Percentiles rank a stretch among this genome's conserved stretches.
phyloP scores from a whole-genome alignment of 2,329 filamentous ascomycete genomes.

The Curvularia lunata region DNA sequence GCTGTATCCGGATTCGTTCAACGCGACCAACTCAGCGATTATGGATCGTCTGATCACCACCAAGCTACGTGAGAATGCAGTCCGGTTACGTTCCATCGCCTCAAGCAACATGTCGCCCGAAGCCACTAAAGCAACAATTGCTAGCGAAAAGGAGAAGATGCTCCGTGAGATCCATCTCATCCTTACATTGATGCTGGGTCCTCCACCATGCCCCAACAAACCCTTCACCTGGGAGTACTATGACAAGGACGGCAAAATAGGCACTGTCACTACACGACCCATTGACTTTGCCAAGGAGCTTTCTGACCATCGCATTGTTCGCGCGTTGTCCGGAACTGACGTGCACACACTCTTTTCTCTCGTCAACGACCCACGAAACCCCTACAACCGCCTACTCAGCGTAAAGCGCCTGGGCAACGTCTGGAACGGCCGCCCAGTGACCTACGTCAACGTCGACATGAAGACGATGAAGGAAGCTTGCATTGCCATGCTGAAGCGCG shows the following conservation, averaged over 20 bases:
- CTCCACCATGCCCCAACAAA: slow-evolving; percentile 71
- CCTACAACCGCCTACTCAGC: slow-evolving; percentile 73
- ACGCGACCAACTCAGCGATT: slow-evolving; percentile 71
- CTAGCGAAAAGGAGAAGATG: slow-evolving; percentile 71
- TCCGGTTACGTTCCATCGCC: slow-evolving; percentile 70
- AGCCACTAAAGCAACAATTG: slow-evolving; percentile 51
- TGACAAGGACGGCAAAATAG: slow-evolving; percentile 70
- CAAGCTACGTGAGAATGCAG: slow-evolving; percentile 83
- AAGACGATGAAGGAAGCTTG: slow-evolving; percentile 72
- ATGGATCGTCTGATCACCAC: slow-evolving; percentile 80
- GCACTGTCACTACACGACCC: slow-evolving; percentile 69
- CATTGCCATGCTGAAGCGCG: slow-evolving; percentile 77
- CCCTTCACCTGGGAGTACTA: slow-evolving; percentile 82
- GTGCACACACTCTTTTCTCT: slow-evolving; percentile 78
- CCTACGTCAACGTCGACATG: slow-evolving; percentile 85
- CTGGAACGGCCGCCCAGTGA: slow-evolving; percentile 74
- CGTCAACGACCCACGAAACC: slow-evolving; percentile 83
- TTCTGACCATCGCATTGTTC: slow-evolving; percentile 63
- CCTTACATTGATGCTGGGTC: slow-evolving; percentile 81
- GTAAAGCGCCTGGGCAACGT: slow-evolving; percentile 83
- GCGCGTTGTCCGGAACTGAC: slow-evolving; percentile 63
- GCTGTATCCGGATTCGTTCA: slow-evolving; percentile 82
- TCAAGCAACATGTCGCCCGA: slow-evolving; percentile 44
- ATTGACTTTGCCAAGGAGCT: slow-evolving; percentile 74
- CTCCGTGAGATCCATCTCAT: slow-evolving; percentile 80